phyloP scores from a whole-genome alignment of 2,329 filamentous ascomycete genomes.

The Cryphonectria naterciae region DNA sequence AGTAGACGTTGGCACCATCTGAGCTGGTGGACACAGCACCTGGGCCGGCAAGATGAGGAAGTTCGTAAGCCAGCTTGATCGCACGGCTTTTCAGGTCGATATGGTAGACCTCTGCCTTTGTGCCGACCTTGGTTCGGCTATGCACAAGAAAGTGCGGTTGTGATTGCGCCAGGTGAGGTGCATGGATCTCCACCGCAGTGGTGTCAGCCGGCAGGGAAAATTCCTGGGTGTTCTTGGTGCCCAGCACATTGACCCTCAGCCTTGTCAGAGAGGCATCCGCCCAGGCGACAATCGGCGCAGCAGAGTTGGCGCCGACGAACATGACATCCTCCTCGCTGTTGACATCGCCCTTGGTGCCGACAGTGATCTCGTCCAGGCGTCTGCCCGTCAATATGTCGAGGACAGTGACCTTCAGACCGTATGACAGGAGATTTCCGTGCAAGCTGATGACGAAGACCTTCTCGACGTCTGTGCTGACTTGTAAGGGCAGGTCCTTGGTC shows the following conservation, averaged over 20 bases:
- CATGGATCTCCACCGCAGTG: constrained; percentile 67
- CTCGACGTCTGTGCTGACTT: constrained; percentile 71
- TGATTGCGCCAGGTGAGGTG: constrained; percentile 72
- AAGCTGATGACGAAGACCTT: constrained; percentile 78
- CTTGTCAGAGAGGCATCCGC: constrained; percentile 64
- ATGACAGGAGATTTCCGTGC: constrained; percentile 69
- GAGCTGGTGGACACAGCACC: constrained; percentile 82
- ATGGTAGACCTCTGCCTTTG: constrained; percentile 86
- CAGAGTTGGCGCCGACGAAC: constrained; percentile 76
- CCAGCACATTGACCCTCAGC: constrained; percentile 73
- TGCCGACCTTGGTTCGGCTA: constrained; percentile 68
- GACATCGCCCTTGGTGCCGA: constrained; percentile 77
- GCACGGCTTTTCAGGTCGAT: constrained; percentile 71
- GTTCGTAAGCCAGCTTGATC: constrained; percentile 77
- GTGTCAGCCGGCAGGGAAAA: constrained; percentile 55
- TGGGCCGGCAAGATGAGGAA: constrained; percentile 70
- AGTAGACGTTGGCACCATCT: constrained; percentile 81
- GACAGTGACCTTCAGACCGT: constrained; percentile 75
- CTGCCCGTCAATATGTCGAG: constrained; percentile 75
- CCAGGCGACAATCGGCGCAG: constrained; percentile 77
- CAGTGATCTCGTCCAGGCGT: constrained; percentile 69
- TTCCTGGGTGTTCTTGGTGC: constrained; percentile 60
- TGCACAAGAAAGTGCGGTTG: constrained; percentile 85
- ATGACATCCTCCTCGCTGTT: constrained; percentile 66
- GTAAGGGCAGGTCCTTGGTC: constrained; percentile 72